Percentiles rank a stretch among this genome's conserved stretches.
These are phyloP conservation scores for Kwoniella sp. DNA, from an alignment of 768 basidiomycete genomes.

Conservation along the genomic window DNA sequence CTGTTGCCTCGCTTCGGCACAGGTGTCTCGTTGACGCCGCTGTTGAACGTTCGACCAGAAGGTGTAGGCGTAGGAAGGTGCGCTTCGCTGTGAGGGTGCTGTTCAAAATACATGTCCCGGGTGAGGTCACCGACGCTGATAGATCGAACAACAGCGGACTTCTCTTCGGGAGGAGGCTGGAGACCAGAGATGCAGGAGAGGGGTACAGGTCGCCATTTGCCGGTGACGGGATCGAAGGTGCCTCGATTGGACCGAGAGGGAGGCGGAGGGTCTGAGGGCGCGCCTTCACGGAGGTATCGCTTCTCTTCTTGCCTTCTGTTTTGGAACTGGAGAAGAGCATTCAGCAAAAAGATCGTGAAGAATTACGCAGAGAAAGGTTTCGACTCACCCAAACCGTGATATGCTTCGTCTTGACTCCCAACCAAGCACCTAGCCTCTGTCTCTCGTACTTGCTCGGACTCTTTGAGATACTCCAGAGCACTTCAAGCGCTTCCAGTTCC, in stretches of 20 bases:
- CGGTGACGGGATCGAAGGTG: constrained; percentile 36
- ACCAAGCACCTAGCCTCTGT: constrained; percentile 39
- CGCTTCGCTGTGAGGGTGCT: constrained; percentile 22
- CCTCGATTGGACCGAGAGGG: constrained; percentile 30
- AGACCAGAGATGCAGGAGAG: constrained; percentile 29
- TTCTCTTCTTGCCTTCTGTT: constrained; percentile 41
- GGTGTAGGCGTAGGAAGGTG: constrained; percentile 10
- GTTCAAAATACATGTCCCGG: constrained; percentile 30
- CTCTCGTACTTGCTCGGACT: constrained; percentile 36
- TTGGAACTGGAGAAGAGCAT: too few relatives aligned
- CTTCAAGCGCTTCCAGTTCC: constrained; percentile 35
- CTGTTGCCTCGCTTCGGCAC: constrained; percentile 14
- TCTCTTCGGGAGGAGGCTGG: constrained; percentile 27
- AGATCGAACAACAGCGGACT: constrained; percentile 19
- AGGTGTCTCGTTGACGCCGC: constrained; percentile 2
- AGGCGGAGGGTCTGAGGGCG: constrained; percentile 20
- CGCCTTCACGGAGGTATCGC: constrained; percentile 20
- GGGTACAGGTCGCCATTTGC: constrained; percentile 38
- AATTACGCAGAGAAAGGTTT: too few relatives aligned
- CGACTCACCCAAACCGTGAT: constrained; percentile 40
- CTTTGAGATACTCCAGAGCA: constrained; percentile 33
- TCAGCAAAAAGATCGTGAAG: too few relatives aligned
- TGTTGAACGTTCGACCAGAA: constrained; percentile 5
- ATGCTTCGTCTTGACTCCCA: constrained; percentile 40
- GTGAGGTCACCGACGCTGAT: constrained; percentile 34